Base-by-base conservation (phyloP, 2,329 filamentous ascomycete species). In the Aspergillus ruber region DNA sequence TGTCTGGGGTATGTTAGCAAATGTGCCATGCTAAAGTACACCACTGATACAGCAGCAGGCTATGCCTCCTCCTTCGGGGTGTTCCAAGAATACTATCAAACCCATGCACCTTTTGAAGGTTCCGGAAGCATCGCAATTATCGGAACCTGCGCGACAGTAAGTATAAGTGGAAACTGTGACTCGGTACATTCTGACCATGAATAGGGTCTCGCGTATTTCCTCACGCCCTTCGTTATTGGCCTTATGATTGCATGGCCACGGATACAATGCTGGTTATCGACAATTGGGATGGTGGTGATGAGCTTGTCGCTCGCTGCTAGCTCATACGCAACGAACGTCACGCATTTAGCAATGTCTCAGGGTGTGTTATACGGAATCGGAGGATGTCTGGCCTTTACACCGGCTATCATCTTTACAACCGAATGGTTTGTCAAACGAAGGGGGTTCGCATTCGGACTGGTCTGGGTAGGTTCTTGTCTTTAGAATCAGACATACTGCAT, bases 401-500 rank as follows among this genome's bases (percentile, higher is more conserved):
- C 72, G 0, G 67, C 68, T 1, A 68, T 77, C 21, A 60, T 72
- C 33, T 71, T 72, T 40, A 63, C 78, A 38, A 73, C 77, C 49
- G 73, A 78, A 52, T 82, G 57, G 68, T 79, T 77, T 59, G 68
- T 76, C 7, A 70, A 73, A 53, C 60, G 69, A 12, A 63, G 65
- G 23, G 73, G 72, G 58, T 66, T 59, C 56, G 69, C 67, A 0
- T 67, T 72, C 13, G 76, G 74, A 1, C 51, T 71, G 2, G 70
- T 75, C 47, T 75, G 74, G 71, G 58, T 50, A 42, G 49, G 46
- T 56, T 7, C 23, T 6, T 17, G 8, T 33, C 5, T 17, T 3
- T 32, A 1, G 6, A 23, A 6, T 3, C 4, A 4, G 10, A 15
- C 6, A 21, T 3, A 12, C 7, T 12, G 25, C 17, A 35, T 36